These are phyloP conservation scores for Coccomyxa subellipsoidea DNA, from an alignment of 163 green algal species.

Conservation along the genomic window DNA sequence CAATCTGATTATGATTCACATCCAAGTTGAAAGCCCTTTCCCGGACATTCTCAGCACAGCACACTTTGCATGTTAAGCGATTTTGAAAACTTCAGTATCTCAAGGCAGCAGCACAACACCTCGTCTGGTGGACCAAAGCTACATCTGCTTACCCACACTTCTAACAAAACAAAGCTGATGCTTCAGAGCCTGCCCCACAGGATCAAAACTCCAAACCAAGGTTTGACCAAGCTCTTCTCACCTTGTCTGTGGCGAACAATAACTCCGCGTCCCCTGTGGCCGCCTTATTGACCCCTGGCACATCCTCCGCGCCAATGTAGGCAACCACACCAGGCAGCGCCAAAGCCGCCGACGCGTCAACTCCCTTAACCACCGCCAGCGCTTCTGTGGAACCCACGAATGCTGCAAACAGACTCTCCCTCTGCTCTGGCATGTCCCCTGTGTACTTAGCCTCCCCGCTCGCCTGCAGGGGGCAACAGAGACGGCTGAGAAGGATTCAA, in stretches of 20 bases:
- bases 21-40: no score
- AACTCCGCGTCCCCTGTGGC: background rate
- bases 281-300: conserved; percentile 38
- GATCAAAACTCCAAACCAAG: no score
- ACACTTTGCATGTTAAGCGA: no score
- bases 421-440: conserved; percentile 30
- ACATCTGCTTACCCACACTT: no score
- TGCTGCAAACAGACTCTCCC: conserved; percentile 32
- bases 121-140: no score
- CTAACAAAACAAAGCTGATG: no score
- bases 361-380: conserved; percentile 14
- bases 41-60: no score
- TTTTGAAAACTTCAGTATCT: no score
- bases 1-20: no score
- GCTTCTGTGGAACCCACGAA: conserved; percentile 34
- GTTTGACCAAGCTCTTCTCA: no score
- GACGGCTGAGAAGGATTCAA: no score
- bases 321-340: conserved; percentile 43
- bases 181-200: background rate
- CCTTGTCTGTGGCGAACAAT: background rate
- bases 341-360: conserved; percentile 40
- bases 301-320: conserved; percentile 42
- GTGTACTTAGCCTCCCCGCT: conserved; percentile 49
- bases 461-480: conserved; percentile 28
- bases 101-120: background rate